Conservation (phyloP, 139 green algal genomes). For the Ulvella scutata region DNA sequence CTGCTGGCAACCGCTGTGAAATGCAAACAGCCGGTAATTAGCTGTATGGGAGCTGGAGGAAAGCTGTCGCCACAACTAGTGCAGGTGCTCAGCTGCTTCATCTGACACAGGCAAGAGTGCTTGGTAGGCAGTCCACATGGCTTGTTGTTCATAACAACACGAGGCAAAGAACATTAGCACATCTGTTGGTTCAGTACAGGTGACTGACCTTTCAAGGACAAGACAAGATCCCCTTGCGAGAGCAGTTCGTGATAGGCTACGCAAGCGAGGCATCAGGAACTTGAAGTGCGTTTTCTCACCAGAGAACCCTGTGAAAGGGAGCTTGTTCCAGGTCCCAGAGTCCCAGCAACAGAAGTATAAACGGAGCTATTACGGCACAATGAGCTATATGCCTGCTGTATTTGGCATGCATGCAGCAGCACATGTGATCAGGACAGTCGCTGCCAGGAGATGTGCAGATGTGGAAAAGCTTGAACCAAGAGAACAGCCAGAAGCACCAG, state of each 20-base stretch:
- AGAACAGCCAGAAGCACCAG: no score
- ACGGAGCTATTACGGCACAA: slow-evolving; percentile 26
- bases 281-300: slow-evolving; percentile 8
- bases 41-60: background rate
- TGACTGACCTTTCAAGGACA: background rate
- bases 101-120: no score
- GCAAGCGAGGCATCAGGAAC: slow-evolving; percentile 3
- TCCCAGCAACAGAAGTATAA: slow-evolving; percentile 6
- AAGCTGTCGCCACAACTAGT: background rate
- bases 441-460: background rate
- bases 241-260: background rate
- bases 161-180: no score
- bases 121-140: no score
- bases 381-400: slow-evolving; percentile 19
- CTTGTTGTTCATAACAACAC: no score
- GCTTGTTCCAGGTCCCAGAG: slow-evolving; percentile 4
- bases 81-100: no score
- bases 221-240: background rate
- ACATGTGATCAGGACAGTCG: slow-evolving; percentile 7
- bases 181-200: no score
- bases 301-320: background rate
- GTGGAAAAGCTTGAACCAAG: no score
- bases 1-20: background rate
- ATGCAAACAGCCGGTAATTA: background rate
- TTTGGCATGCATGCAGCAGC: slow-evolving; percentile 17